Evolutionary conservation across 331 rosid species (phyloP).

Genomic region (Phaseolus coccineus): DNA sequence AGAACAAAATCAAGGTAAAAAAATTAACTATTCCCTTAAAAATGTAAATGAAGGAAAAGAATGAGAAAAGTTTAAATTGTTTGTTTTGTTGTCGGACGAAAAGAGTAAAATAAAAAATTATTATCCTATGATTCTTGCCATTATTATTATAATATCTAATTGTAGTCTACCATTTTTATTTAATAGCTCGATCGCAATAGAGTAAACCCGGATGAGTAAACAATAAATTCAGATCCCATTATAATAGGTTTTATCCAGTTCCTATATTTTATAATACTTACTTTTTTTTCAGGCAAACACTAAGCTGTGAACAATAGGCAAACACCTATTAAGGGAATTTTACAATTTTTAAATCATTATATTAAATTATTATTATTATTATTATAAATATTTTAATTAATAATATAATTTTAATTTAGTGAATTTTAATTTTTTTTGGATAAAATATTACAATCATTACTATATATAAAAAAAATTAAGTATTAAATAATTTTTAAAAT

Average conservation of each 20-base stretch:
- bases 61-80: constrained; percentile 21
- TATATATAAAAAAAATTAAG: too few relatives aligned
- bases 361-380: too few relatives aligned
- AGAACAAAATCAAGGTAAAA: constrained; percentile 27
- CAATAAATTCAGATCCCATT: constrained; percentile 13
- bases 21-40: constrained; percentile 11
- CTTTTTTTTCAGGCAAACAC: constrained; percentile 34
- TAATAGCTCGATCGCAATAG: constrained; percentile 2
- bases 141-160: not conserved
- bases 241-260: constrained; percentile 35
- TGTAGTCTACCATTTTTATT: constrained; percentile 15
- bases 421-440: too few relatives aligned
- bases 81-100: constrained; percentile 45
- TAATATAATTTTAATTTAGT: too few relatives aligned
- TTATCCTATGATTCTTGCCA: not conserved
- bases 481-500: too few relatives aligned
- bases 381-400: too few relatives aligned
- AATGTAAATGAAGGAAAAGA: constrained; percentile 16
- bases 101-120: constrained; percentile 20
- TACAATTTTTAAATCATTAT: too few relatives aligned
- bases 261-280: constrained; percentile 16
- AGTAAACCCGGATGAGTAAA: constrained; percentile 25
- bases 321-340: too few relatives aligned
- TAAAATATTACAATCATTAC: too few relatives aligned
- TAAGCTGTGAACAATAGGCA: not conserved